Evolutionary conservation across 2,329 filamentous ascomycete genomes (phyloP).

Genomic region (Trichophyton equinum): DNA sequence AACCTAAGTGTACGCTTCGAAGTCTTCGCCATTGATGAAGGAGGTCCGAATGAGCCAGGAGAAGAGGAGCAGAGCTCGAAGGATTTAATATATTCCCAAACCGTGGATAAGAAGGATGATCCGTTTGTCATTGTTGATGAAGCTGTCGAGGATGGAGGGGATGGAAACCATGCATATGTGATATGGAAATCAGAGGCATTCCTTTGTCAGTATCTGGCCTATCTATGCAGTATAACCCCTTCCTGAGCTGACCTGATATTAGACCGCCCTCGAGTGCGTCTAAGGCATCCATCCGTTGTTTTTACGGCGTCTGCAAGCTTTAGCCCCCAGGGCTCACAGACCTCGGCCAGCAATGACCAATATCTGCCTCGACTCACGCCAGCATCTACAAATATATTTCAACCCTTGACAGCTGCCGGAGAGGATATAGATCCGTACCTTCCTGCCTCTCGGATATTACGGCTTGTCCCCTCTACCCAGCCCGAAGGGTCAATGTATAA

Average conservation of each 20-base stretch:
- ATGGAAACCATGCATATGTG: conserved; percentile 30
- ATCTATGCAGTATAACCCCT: background rate
- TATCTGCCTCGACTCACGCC: conserved; percentile 44
- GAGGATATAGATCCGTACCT: conserved; percentile 37
- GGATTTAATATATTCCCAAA: conserved; percentile 34
- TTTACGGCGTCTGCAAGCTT: conserved; percentile 40
- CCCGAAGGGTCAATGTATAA: conserved; percentile 40
- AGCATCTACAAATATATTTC: conserved; percentile 45
- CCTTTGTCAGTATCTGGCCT: conserved; percentile 23
- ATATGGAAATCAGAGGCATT: conserved; percentile 35
- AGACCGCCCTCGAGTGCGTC: conserved; percentile 38
- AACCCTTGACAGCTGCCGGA: conserved; percentile 39
- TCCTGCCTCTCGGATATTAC: conserved; percentile 45
- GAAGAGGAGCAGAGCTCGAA: conserved; percentile 21
- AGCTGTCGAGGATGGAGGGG: conserved; percentile 28
- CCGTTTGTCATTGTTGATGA: conserved; percentile 35
- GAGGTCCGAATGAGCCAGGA: conserved; percentile 29
- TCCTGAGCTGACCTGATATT: background rate
- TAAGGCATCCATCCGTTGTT: conserved; percentile 44
- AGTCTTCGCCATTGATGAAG: conserved; percentile 33
- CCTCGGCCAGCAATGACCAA: conserved; percentile 33
- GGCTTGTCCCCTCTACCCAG: conserved; percentile 41
- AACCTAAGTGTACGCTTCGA: conserved; percentile 41
- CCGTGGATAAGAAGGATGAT: conserved; percentile 28
- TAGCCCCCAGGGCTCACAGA: conserved; percentile 31